A percentile compares a stretch with the other conserved stretches of the same genome.
phyloP scores from a whole-genome alignment of 2,329 filamentous ascomycete species.

The Raffaelea albimanens region DNA sequence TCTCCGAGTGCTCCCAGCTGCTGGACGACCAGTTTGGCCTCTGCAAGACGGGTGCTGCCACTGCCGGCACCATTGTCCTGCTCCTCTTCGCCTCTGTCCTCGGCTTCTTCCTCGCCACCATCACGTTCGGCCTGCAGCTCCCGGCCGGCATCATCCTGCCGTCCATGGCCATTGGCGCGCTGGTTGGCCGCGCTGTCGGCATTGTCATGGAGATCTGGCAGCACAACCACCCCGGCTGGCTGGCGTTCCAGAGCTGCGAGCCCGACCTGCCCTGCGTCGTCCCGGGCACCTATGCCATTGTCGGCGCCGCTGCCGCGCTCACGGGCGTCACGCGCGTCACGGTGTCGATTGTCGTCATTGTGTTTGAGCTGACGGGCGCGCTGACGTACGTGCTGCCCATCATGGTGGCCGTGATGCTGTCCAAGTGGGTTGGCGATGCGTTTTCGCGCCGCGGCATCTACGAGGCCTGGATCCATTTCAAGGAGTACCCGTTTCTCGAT shows the following conservation, averaged over 20 bases:
- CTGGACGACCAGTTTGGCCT: constrained; percentile 82
- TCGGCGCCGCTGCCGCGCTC: constrained; percentile 89
- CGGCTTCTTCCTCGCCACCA: constrained; percentile 73
- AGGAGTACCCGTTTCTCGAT: constrained; percentile 91
- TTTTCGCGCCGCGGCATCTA: constrained; percentile 92
- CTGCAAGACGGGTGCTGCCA: constrained; percentile 78
- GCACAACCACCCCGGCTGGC: constrained; percentile 62
- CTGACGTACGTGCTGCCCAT: constrained; percentile 95
- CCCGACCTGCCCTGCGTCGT: constrained; percentile 83
- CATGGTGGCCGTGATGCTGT: constrained; percentile 97
- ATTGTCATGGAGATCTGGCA: constrained; percentile 88
- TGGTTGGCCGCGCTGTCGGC: constrained; percentile 81
- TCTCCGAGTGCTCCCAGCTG: constrained; percentile 78
- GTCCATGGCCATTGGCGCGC: constrained; percentile 89
- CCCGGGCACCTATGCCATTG: constrained; percentile 91
- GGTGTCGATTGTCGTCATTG: constrained; percentile 96
- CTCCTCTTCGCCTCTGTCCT: constrained; percentile 73
- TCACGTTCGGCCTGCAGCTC: constrained; percentile 91
- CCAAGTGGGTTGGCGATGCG: constrained; percentile 96
- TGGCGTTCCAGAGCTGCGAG: constrained; percentile 72
- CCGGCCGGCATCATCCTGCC: constrained; percentile 93
- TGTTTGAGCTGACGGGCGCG: constrained; percentile 96
- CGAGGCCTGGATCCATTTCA: constrained; percentile 94
- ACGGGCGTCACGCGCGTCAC: constrained; percentile 93
- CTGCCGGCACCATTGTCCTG: constrained; percentile 71